Percentiles rank a stretch among this genome's conserved stretches.
These are phyloP conservation scores for Lodderomyces elongisporus DNA, from an alignment of 1,139 yeast species.

Conservation along the genomic window DNA sequence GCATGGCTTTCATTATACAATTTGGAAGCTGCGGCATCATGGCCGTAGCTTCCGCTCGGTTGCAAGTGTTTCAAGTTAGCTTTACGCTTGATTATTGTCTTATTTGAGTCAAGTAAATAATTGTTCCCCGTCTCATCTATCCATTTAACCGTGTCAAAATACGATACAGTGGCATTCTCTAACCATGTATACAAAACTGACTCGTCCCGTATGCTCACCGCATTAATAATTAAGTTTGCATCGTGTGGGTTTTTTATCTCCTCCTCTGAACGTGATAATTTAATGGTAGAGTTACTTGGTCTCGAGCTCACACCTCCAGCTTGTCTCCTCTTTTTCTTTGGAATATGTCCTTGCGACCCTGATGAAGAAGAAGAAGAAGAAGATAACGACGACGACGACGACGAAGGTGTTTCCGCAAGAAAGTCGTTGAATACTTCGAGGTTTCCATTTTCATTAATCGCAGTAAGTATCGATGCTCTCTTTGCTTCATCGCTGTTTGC, in stretches of 20 bases:
- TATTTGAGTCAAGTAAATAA: constrained; percentile 19
- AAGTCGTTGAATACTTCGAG: constrained; percentile 64
- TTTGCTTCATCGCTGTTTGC: constrained; percentile 15
- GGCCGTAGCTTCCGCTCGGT: constrained; percentile 48
- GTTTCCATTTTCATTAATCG: constrained; percentile 62
- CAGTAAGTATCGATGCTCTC: constrained; percentile 43
- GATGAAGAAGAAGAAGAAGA: too few species aligned
- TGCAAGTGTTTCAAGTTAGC: constrained; percentile 29
- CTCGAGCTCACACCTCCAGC: constrained; percentile 39
- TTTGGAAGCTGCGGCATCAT: constrained; percentile 67
- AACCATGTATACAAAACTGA: constrained; percentile 58
- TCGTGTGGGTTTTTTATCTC: constrained; percentile 31
- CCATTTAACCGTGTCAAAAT: constrained; percentile 61
- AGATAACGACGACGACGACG: not conserved
- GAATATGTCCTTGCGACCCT: too few species aligned
- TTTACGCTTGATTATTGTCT: constrained; percentile 36
- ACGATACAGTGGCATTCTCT: constrained; percentile 63
- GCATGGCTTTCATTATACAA: constrained; percentile 70
- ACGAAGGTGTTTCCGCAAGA: constrained; percentile 22
- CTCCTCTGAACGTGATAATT: constrained; percentile 39
- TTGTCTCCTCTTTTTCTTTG: constrained; percentile 29
- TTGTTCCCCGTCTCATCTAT: constrained; percentile 27
- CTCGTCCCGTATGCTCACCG: constrained; percentile 35
- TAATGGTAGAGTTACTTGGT: constrained; percentile 40
- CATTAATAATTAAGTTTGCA: constrained; percentile 36